Percentiles rank a stretch among this genome's conserved stretches.
phyloP scores from a whole-genome alignment of 768 basidiomycete species.

The Tubosaeta brunneosetosa region DNA sequence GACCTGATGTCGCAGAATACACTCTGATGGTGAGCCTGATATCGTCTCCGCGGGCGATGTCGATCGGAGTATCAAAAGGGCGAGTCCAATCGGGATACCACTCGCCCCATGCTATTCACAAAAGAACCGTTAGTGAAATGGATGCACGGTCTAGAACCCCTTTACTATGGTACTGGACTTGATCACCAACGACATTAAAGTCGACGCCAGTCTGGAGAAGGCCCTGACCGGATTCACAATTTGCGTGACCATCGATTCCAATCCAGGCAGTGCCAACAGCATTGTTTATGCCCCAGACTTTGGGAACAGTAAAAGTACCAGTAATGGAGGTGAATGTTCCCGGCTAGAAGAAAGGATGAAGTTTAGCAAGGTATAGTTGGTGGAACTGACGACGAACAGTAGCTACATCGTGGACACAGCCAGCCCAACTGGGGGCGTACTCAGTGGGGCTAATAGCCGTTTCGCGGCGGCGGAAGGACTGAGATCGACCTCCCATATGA shows the following conservation, averaged over 20 bases:
- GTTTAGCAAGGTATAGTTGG: too few species aligned
- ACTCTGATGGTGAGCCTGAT: not conserved
- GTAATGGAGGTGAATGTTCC: not conserved
- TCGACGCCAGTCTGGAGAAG: not conserved
- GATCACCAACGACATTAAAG: not conserved
- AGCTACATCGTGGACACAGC: too few species aligned
- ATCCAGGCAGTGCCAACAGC: not conserved
- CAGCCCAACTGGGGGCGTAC: too few species aligned
- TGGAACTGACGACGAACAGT: too few species aligned
- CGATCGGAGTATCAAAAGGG: not conserved
- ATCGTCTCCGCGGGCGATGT: not conserved
- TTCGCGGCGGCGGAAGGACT: too few species aligned
- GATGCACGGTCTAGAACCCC: not conserved
- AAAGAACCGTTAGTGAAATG: not conserved
- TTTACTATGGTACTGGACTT: not conserved
- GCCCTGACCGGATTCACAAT: not conserved
- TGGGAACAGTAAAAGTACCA: not conserved
- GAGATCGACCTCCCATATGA: too few species aligned
- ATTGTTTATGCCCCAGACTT: not conserved
- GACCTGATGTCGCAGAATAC: not conserved
- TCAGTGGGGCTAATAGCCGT: too few species aligned
- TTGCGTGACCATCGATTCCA: not conserved
- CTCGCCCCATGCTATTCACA: slow-evolving; percentile 1
- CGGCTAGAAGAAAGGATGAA: not conserved
- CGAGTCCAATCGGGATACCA: slow-evolving; percentile 1